Evolutionary conservation across 2,329 filamentous ascomycete genomes (phyloP).

Genomic region (Hypoxylon sp.): DNA sequence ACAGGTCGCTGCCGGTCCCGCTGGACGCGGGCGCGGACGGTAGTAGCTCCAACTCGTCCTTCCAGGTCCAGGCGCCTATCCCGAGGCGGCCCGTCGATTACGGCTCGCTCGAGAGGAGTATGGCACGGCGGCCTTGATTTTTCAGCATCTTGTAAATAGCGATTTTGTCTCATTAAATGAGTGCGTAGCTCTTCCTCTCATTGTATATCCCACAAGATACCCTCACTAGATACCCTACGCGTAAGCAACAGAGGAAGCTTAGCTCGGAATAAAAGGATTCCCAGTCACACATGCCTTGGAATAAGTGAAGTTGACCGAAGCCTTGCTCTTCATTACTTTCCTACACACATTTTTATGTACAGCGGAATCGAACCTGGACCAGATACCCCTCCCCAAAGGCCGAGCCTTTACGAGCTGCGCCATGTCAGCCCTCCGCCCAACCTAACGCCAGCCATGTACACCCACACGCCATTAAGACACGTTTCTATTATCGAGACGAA

Average conservation of each 20-base stretch:
- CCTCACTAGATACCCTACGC: background rate
- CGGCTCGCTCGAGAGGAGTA: conserved; percentile 10
- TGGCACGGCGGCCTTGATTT: background rate
- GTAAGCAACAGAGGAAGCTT: background rate
- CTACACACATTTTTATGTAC: conserved; percentile 26
- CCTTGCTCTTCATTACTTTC: conserved; percentile 23
- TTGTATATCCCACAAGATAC: background rate
- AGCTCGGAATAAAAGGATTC: background rate
- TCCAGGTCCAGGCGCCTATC: conserved; percentile 22
- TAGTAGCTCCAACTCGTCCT: no score
- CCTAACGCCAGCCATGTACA: conserved; percentile 37
- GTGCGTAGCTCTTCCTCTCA: background rate
- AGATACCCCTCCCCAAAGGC: conserved; percentile 7
- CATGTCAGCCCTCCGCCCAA: conserved; percentile 23
- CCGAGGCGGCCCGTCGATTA: conserved; percentile 16
- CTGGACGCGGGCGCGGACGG: background rate
- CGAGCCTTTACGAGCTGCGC: conserved; percentile 24
- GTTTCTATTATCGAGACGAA: conserved; percentile 24
- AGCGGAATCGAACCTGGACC: conserved; percentile 24
- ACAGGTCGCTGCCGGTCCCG: background rate
- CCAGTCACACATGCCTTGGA: background rate
- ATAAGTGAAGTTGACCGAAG: background rate
- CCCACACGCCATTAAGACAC: conserved; percentile 30
- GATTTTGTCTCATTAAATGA: background rate
- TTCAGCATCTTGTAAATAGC: background rate